Base-by-base conservation (phyloP, 1,284 basidiomycete species). In the Ceratobasidium sp. region DNA sequence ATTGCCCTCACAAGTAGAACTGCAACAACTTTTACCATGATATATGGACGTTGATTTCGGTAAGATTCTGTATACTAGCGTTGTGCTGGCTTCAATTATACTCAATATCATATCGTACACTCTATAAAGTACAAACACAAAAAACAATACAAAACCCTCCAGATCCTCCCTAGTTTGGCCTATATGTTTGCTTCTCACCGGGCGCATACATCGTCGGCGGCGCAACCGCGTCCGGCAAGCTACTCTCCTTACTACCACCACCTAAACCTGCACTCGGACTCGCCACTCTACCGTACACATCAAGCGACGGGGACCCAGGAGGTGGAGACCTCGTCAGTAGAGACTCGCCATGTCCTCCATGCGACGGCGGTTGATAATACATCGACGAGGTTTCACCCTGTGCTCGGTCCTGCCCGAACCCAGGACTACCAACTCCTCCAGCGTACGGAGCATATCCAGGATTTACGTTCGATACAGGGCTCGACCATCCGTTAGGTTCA, bases 201-300 rank as follows among this genome's bases (percentile, higher is more conserved):
- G 54, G 54, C 22, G 54, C 54, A 56, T 41, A 41, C 36, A 41
- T 41, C 4, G 36, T 41, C 11, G 36, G 36, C 36, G 36, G 36
- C 36, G 36, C 36, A 41, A 11, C 36, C 11, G 6, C 36, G 11
- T 11, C 36, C 11, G 36, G 36, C 36, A 41, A 41, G 4, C 36
- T 11, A 41, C 36, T n/a, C n/a, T n/a, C 7, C 54, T 1, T n/a
- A 45, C 27, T 24, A 27, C 24, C 47, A 33, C 14, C 62, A 41
- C 36, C 36, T 11, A 41, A 5, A 41, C 36, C 36, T 41, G 36
- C 48, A 51, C 47, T 22, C 2, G 36, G 24, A 29, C 24, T 51
- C 15, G 64, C 54, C 54, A 59, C 57, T 27, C 54, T 44, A 57
- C 66, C 66, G 19, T 56, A 57, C 15, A 59, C 66, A 0, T 64